These are phyloP conservation scores for Fusarium caatingaense DNA, from an alignment of 2,329 filamentous ascomycete species.

Conservation along the genomic window DNA sequence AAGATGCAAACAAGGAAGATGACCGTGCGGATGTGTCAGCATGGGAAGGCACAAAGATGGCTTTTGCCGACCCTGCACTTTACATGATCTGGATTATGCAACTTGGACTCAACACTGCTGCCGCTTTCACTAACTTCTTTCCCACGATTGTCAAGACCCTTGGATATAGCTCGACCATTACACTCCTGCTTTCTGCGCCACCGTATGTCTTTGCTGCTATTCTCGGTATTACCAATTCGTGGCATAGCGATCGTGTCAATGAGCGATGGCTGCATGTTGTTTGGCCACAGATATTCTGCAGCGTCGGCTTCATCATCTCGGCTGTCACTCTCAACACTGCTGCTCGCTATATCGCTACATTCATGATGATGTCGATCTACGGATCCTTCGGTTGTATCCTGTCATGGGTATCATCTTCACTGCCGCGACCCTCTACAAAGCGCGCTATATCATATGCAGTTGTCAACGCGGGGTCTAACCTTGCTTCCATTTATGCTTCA, in stretches of 20 bases:
- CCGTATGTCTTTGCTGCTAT: constrained; percentile 15
- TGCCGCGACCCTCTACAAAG: constrained; percentile 14
- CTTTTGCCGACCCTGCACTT: not conserved
- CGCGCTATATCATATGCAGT: constrained; percentile 16
- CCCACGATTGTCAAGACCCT: constrained; percentile 18
- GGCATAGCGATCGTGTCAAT: constrained; percentile 10
- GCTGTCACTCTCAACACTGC: constrained; percentile 10
- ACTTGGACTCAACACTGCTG: constrained; percentile 14
- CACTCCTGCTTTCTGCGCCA: constrained; percentile 7
- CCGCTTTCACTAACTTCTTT: constrained; percentile 17
- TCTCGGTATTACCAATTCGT: constrained; percentile 6
- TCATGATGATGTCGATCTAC: constrained; percentile 27
- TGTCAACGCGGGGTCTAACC: constrained; percentile 3
- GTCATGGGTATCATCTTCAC: constrained; percentile 9
- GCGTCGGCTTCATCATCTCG: constrained; percentile 12
- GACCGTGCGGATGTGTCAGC: not conserved
- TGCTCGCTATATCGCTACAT: constrained; percentile 13
- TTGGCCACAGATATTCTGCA: constrained; percentile 17
- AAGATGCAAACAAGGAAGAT: constrained; percentile 17
- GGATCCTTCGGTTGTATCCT: constrained; percentile 17
- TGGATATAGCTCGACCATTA: constrained; percentile 5
- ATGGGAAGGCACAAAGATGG: constrained; percentile 12
- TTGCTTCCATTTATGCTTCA: constrained; percentile 11
- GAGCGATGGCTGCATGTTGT: constrained; percentile 17
- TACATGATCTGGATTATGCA: constrained; percentile 28